phyloP scores from a whole-genome alignment of 2,329 filamentous ascomycete species.

The Colletotrichum sp. region DNA sequence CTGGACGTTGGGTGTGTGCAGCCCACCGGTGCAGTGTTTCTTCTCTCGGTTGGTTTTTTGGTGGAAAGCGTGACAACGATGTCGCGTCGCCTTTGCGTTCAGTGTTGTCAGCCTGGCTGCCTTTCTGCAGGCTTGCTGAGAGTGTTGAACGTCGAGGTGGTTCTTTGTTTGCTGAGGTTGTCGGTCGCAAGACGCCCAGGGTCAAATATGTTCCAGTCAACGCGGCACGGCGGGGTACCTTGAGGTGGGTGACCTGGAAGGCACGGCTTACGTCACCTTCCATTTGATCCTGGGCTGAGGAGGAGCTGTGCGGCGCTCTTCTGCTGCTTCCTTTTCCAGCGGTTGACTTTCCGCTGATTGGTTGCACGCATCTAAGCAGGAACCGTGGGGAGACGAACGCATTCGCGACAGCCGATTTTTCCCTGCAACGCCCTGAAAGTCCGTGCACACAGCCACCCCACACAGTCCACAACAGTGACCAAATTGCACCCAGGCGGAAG shows the following conservation, averaged over 20 bases:
- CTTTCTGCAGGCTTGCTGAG: too few species aligned
- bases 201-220: background rate
- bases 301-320: background rate
- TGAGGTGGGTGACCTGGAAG: background rate
- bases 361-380: background rate
- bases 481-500: too few species aligned
- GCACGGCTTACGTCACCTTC: background rate
- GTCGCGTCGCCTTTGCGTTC: background rate
- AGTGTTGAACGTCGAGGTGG: too few species aligned
- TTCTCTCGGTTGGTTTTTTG: too few species aligned
- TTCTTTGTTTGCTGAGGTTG: background rate
- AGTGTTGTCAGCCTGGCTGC: background rate
- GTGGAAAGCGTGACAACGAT: background rate
- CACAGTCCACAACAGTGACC: too few species aligned
- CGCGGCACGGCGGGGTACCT: background rate
- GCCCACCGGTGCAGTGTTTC: too few species aligned
- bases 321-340: background rate
- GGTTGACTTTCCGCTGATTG: background rate
- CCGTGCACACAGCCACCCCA: too few species aligned
- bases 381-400: background rate
- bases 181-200: background rate
- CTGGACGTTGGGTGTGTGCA: too few species aligned
- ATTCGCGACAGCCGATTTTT: too few species aligned
- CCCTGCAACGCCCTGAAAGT: too few species aligned
- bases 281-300: background rate